Conservation (phyloP, 495 filamentous ascomycete species). For the Aspergillus steynii region DNA sequence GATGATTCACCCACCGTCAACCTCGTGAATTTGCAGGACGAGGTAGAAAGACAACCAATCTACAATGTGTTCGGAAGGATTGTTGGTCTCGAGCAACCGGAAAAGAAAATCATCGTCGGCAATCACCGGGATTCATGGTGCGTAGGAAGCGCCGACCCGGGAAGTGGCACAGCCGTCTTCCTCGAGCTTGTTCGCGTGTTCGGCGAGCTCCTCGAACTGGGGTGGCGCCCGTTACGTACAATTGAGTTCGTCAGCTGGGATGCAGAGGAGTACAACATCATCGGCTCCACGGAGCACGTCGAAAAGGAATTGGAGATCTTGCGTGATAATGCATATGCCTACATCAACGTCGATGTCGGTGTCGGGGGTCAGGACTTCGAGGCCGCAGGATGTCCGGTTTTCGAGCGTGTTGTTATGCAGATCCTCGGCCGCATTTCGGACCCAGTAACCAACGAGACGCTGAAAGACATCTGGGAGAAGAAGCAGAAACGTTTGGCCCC, state of each 20-base stretch:
- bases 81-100: constrained; percentile 72
- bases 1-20: constrained; percentile 72
- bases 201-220: constrained; percentile 66
- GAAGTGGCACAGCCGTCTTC: constrained; percentile 87
- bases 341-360: constrained; percentile 90
- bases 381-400: constrained; percentile 76
- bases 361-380: constrained; percentile 72
- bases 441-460: constrained; percentile 67
- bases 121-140: constrained; percentile 95
- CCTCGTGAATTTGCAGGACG: constrained; percentile 87
- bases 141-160: constrained; percentile 82
- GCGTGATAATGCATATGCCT: constrained; percentile 68
- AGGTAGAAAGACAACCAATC: constrained; percentile 76
- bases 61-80: constrained; percentile 89
- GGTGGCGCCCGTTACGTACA: constrained; percentile 89
- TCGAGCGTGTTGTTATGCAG: constrained; percentile 67
- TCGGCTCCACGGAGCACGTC: constrained; percentile 93
- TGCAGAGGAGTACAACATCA: constrained; percentile 86
- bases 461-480: constrained; percentile 76
- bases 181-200: constrained; percentile 84
- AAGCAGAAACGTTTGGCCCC: constrained; percentile 57
- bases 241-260: constrained; percentile 98
- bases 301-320: constrained; percentile 64
- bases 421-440: constrained; percentile 73
- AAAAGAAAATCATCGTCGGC: constrained; percentile 87